phyloP scores from a whole-genome alignment of 2,329 filamentous ascomycete species.

The Aaosphaeria pasadenensis region DNA sequence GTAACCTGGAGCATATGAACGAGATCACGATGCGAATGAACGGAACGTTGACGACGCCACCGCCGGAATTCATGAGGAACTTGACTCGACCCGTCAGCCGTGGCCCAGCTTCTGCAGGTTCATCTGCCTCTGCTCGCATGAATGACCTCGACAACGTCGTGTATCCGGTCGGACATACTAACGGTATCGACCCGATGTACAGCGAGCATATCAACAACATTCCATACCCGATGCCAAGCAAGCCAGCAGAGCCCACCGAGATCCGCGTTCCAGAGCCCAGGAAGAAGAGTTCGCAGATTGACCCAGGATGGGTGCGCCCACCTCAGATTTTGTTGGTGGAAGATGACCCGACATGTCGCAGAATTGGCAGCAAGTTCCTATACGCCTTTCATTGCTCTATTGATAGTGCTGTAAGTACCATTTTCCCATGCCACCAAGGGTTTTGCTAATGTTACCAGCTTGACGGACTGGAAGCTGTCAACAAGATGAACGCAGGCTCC shows the following conservation, averaged over 20 bases:
- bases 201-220: slow-evolving; percentile 94
- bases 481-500: slow-evolving; percentile 68
- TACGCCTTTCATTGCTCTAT: slow-evolving; percentile 63
- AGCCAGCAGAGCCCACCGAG: slow-evolving; percentile 52
- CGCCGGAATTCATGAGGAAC: slow-evolving; percentile 52
- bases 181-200: slow-evolving; percentile 93
- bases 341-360: slow-evolving; percentile 66
- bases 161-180: slow-evolving; percentile 85
- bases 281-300: slow-evolving; percentile 60
- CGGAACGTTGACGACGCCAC: slow-evolving; percentile 55
- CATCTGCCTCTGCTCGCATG: slow-evolving; percentile 52
- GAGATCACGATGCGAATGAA: slow-evolving; percentile 56
- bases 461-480: slow-evolving; percentile 87
- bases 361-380: slow-evolving; percentile 65
- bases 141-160: slow-evolving; percentile 69
- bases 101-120: slow-evolving; percentile 46
- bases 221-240: slow-evolving; percentile 75
- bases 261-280: slow-evolving; percentile 50
- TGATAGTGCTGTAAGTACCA: slow-evolving; percentile 57
- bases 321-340: slow-evolving; percentile 90
- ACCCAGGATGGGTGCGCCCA: slow-evolving; percentile 63
- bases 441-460: slow-evolving; percentile 50
- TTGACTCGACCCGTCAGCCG: slow-evolving; percentile 45
- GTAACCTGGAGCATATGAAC: slow-evolving; percentile 64
- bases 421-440: neutral